phyloP scores from a whole-genome alignment of 495 filamentous ascomycete genomes.

The Hypoxylon subgilvum region DNA sequence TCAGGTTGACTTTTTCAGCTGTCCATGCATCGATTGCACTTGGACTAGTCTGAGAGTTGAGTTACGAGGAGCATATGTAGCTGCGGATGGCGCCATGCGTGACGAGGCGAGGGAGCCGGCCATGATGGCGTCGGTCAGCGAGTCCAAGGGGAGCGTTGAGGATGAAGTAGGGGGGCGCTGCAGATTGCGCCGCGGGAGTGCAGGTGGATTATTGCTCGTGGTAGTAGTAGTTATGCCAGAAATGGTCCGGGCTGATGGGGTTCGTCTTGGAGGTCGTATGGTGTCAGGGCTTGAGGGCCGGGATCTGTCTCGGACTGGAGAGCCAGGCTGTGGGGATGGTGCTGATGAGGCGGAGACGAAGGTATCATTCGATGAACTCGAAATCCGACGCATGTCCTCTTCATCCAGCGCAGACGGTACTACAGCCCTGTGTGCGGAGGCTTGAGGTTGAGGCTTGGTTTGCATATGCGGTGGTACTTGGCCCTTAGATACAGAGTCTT shows the following conservation, averaged over 20 bases:
- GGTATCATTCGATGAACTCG: conserved; percentile 50
- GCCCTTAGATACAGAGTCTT: conserved; percentile 6
- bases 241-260: conserved; percentile 6
- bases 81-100: conserved; percentile 39
- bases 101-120: conserved; percentile 83
- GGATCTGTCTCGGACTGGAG: conserved; percentile 33
- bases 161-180: conserved; percentile 11
- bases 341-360: conserved; percentile 57
- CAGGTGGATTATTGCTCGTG: conserved; percentile 8
- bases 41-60: no score
- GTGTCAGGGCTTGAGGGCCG: conserved; percentile 12
- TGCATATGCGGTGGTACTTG: neutral
- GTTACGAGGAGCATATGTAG: no score
- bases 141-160: conserved; percentile 47
- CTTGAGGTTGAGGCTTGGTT: neutral
- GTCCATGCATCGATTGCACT: no score
- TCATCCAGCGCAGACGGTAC: neutral
- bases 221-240: conserved; percentile 3
- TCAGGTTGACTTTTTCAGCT: no score
- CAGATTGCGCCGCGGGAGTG: conserved; percentile 18
- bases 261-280: conserved; percentile 9
- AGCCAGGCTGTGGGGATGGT: conserved; percentile 39
- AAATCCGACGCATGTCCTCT: conserved; percentile 19
- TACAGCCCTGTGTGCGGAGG: neutral
- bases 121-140: conserved; percentile 75